phyloP scores from a whole-genome alignment of 805 yeast genomes.

The Zygoascus tannicola region DNA sequence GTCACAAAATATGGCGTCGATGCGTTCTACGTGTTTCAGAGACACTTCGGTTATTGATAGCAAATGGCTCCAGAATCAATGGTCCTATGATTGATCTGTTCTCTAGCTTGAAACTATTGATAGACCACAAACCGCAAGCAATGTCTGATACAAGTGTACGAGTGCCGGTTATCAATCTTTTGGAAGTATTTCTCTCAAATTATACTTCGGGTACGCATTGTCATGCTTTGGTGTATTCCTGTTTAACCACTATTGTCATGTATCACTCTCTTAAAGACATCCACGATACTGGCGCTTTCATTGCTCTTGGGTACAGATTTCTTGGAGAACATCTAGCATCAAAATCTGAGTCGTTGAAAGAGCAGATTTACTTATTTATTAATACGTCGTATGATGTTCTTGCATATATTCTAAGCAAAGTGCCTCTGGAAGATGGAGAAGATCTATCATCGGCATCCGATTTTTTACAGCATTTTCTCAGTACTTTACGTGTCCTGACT shows the following conservation, averaged over 20 bases:
- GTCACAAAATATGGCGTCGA: conserved; percentile 4
- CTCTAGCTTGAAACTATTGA: conserved; percentile 3
- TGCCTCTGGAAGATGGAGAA: not conserved
- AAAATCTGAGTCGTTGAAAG: not conserved
- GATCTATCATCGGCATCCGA: not conserved
- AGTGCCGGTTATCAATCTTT: not conserved
- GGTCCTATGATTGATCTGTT: conserved; percentile 4
- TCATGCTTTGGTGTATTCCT: conserved; percentile 6
- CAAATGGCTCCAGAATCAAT: not conserved
- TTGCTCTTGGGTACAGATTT: not conserved
- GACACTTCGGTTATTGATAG: not conserved
- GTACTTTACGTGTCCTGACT: not conserved
- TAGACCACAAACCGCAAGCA: not conserved
- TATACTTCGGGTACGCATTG: conserved; percentile 6
- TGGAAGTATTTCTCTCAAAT: conserved; percentile 4
- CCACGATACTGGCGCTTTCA: not conserved
- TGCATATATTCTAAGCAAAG: not conserved
- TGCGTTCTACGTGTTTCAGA: not conserved
- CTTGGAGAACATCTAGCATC: not conserved
- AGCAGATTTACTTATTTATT: conserved; percentile 6
- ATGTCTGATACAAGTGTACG: not conserved
- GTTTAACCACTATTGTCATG: conserved; percentile 2
- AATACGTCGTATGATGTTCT: conserved; percentile 1
- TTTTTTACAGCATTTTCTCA: not conserved
- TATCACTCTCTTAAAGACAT: conserved; percentile 2